Percentiles rank a stretch among this genome's conserved stretches.
Conservation (phyloP, 2,329 filamentous ascomycete species). For the Fusarium dlaminii region DNA sequence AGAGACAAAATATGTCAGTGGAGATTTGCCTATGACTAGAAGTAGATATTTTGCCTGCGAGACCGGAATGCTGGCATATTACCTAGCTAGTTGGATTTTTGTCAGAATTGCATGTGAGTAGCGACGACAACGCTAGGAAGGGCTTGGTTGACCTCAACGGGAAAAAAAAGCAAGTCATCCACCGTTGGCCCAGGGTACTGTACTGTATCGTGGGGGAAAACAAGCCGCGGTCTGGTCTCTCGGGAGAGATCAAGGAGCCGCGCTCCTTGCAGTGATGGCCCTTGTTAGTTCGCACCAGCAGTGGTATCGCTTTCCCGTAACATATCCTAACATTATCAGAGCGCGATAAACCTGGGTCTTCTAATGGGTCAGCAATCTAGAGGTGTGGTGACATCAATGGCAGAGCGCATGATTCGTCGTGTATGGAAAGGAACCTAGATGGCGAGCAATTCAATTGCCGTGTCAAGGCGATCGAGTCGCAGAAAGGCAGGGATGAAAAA, state of each 20-base stretch:
- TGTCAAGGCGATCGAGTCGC: neutral
- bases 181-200: slow-evolving; percentile 9
- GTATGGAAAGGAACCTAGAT: neutral
- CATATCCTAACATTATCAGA: neutral
- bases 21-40: neutral
- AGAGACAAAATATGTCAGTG: neutral
- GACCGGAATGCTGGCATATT: slow-evolving; percentile 30
- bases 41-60: neutral
- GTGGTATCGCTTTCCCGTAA: neutral
- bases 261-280: slow-evolving; percentile 31
- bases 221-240: slow-evolving; percentile 26
- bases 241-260: slow-evolving; percentile 8
- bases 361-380: neutral
- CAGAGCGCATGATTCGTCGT: slow-evolving; percentile 3
- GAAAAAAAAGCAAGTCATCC: slow-evolving; percentile 27
- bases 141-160: slow-evolving; percentile 10
- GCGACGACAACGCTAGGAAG: neutral
- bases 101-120: neutral
- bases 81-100: neutral
- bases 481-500: slow-evolving; percentile 6
- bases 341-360: neutral
- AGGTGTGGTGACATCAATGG: neutral
- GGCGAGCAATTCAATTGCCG: neutral
- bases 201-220: slow-evolving; percentile 37
- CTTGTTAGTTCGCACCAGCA: neutral